Percentiles rank a stretch among this genome's conserved stretches.
These are phyloP conservation scores for Fusarium domesticum DNA, from an alignment of 2,329 filamentous ascomycete species.

Conservation along the genomic window DNA sequence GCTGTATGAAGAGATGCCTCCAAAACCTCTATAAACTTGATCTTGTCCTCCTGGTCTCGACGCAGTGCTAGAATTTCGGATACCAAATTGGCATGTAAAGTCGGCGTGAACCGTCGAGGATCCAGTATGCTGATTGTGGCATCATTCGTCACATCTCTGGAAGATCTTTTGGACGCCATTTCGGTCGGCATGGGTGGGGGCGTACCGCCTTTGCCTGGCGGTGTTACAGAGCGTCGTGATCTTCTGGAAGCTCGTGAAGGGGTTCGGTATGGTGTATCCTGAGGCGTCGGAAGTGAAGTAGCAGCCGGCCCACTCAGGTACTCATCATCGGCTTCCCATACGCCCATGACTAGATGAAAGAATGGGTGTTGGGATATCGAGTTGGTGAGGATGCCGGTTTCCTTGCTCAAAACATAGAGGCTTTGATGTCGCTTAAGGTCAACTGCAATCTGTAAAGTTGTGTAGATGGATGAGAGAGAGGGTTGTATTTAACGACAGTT, in stretches of 20 bases:
- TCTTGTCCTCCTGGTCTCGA: conserved; percentile 87
- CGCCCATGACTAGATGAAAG: conserved; percentile 44
- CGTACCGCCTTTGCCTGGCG: conserved; percentile 57
- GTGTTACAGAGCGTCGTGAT: conserved; percentile 66
- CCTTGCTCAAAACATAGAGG: not conserved
- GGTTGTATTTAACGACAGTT: not conserved
- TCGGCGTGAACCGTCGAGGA: conserved; percentile 90
- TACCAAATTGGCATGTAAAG: conserved; percentile 88
- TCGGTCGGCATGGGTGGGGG: conserved; percentile 49
- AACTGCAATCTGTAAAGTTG: not conserved
- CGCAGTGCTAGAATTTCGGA: conserved; percentile 87
- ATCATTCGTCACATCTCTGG: conserved; percentile 59
- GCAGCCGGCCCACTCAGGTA: conserved; percentile 51
- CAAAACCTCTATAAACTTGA: conserved; percentile 78
- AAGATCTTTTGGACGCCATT: conserved; percentile 49
- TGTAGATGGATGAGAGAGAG: not conserved
- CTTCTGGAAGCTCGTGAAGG: conserved; percentile 61
- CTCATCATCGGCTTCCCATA: conserved; percentile 64
- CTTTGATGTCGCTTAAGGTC: not conserved
- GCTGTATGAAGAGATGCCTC: conserved; percentile 71
- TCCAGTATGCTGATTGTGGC: conserved; percentile 75
- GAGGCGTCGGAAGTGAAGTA: conserved; percentile 65
- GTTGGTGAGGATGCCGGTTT: too few relatives aligned
- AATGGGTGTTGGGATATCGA: not conserved
- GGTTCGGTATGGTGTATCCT: conserved; percentile 69